Percentiles rank a stretch among this genome's conserved stretches.
These are phyloP conservation scores for Penicillium longicatenatum DNA, from an alignment of 495 filamentous ascomycete genomes.

Conservation along the genomic window DNA sequence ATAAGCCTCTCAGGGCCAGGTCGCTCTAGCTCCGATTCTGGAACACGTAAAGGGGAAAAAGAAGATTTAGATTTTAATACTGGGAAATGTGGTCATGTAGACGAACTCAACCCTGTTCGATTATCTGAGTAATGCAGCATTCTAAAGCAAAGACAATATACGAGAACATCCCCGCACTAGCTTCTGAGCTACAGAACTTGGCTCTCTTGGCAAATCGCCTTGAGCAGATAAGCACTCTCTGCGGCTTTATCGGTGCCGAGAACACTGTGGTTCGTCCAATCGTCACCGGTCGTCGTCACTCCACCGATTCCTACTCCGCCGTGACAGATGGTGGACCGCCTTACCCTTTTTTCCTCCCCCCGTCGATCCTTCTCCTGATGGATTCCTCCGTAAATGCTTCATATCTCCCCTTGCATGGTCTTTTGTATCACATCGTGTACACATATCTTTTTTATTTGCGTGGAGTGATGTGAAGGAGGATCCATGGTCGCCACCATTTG, in stretches of 20 bases:
- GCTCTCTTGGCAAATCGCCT: constrained; percentile 8
- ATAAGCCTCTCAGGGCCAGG: too few species aligned
- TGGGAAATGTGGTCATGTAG: too few species aligned
- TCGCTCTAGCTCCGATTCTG: neutral
- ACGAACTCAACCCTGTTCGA: too few species aligned
- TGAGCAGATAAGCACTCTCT: neutral
- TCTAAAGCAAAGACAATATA: too few species aligned
- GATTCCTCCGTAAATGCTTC: constrained; percentile 7
- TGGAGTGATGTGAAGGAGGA: constrained; percentile 24
- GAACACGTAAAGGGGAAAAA: neutral
- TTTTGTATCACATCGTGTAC: neutral
- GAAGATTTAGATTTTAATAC: too few species aligned
- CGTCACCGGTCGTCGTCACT: neutral
- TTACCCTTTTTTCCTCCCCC: constrained; percentile 6
- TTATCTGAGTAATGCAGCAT: too few species aligned
- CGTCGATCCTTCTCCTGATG: constrained; percentile 8
- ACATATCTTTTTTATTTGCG: constrained; percentile 3
- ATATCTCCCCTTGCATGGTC: neutral
- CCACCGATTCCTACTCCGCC: neutral
- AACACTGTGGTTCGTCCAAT: constrained; percentile 11
- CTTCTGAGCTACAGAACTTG: constrained; percentile 5
- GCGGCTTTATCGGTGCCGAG: neutral
- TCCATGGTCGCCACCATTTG: constrained; percentile 25
- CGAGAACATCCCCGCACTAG: neutral
- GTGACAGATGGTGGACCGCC: constrained; percentile 11